A percentile compares a stretch with the other conserved stretches of the same genome.
Evolutionary conservation across 345 rosid genomes (phyloP).

Genomic region (Alliaria petiolata): DNA sequence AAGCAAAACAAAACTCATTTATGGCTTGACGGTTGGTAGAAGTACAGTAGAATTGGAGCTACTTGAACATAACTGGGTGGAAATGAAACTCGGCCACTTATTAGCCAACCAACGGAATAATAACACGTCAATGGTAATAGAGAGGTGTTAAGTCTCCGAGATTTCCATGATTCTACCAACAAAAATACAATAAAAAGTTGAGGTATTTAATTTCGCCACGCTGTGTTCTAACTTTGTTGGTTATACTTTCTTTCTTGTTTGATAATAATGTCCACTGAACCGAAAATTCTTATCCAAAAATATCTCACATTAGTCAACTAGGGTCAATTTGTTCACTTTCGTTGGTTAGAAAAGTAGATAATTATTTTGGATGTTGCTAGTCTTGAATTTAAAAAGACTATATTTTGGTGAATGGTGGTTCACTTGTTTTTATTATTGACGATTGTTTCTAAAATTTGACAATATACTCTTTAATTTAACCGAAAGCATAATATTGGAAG

Average conservation of each 20-base stretch:
- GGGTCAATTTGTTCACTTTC: background rate
- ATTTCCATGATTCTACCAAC: background rate
- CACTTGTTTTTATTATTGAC: background rate
- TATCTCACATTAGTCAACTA: background rate
- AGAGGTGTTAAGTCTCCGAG: no score
- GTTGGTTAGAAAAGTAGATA: background rate
- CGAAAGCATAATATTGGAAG: background rate
- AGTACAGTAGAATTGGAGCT: background rate
- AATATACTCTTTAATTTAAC: background rate
- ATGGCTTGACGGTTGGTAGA: background rate
- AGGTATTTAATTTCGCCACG: background rate
- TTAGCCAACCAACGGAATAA: slow-evolving; percentile 1
- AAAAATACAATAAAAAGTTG: background rate
- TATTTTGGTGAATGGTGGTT: no score
- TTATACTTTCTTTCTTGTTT: background rate
- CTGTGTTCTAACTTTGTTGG: background rate
- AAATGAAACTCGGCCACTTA: background rate
- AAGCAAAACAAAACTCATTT: slow-evolving; percentile 8
- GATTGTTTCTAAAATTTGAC: background rate
- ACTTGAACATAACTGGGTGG: background rate
- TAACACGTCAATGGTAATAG: no score
- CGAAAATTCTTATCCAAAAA: background rate
- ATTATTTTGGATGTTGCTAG: no score
- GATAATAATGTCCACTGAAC: background rate
- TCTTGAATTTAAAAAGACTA: no score